Base-by-base conservation (phyloP, 2,329 filamentous ascomycete genomes). In the Zopfia rhizophila region DNA sequence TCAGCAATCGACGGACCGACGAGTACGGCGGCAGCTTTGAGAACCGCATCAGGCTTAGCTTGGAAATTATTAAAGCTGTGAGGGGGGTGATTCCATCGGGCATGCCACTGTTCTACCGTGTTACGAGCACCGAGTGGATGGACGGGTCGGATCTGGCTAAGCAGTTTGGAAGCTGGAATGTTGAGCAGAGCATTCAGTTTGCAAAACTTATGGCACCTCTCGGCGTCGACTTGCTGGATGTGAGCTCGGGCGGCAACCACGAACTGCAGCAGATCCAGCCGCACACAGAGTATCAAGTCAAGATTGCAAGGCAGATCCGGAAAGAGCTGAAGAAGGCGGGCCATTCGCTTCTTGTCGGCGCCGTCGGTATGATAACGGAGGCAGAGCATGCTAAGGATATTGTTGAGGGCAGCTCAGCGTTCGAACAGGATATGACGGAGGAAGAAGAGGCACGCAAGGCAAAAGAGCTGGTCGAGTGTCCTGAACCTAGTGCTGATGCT, bases 321-420 rank as follows among this genome's bases (percentile, higher is more conserved):
- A 28, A 82, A 73, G 69, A 68, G 17, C 38, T 69, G 4, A 65
- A 63, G 27, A 59, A 62, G 23, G 58, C 61, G 7, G 70, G 71
- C 1, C 69, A 72, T 21, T 58, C 63, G 8, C 68, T 81, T 4
- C 66, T 81, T 19, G 75, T 82, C 13, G 80, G 79, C 3, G 78
- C 79, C 2, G 79, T 82, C 1, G 80, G 79, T 0, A 58, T 81
- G 28, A 82, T 82, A 51, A 82, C 78, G 0, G 76, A 81, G 43
- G 77, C 79, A 0, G 73, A 80, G 37, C 77, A 80, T 46, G 80
- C 79, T 12, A 61, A 71, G 4, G 65, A 77, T 28, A 78, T 82
- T 27, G 72, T 70, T 2, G 62, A 69, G 35, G 62, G 63, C 18
- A 63, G 61, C 1, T 61, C 58, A 13, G 57, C 60, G 78, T 1